Conservation (phyloP, 306 rosid species). For the Dryas octopetala region DNA sequence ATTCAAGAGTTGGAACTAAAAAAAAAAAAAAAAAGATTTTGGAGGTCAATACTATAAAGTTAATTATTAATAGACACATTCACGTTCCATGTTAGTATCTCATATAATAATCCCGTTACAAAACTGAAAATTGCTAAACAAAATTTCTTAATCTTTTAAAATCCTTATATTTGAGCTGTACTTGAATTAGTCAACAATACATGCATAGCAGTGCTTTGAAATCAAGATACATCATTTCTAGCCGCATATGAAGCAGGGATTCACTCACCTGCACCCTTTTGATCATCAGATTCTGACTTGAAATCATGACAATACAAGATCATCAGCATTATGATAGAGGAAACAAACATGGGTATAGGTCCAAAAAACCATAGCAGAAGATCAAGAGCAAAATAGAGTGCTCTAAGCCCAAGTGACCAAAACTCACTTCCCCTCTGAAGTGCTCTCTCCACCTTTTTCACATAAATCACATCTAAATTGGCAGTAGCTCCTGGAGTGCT, state of each 20-base stretch:
- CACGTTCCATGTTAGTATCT: neutral
- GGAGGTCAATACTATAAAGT: neutral
- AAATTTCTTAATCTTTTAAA: no score
- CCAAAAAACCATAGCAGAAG: slow-evolving; percentile 78
- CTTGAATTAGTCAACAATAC: neutral
- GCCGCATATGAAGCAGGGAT: no score
- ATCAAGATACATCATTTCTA: neutral
- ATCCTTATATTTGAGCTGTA: neutral
- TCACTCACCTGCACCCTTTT: neutral
- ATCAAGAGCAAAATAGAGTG: slow-evolving; percentile 62
- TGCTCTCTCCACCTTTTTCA: slow-evolving; percentile 45
- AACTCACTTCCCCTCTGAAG: slow-evolving; percentile 66
- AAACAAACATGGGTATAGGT: slow-evolving; percentile 70
- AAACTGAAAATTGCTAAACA: no score
- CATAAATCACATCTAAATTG: slow-evolving; percentile 5
- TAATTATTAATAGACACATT: no score
- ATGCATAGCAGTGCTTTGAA: neutral
- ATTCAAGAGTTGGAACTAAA: no score
- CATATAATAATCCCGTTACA: neutral
- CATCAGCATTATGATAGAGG: slow-evolving; percentile 50
- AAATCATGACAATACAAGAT: slow-evolving; percentile 50
- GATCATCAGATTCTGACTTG: neutral
- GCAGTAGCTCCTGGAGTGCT: slow-evolving; percentile 49
- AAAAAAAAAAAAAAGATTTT: no score
- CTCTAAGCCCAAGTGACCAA: slow-evolving; percentile 77